Evolutionary conservation across 208 protist species (phyloP), one percentile per base, ranked within the genome.

Genomic region (Crithidia acanthocephali): DNA sequence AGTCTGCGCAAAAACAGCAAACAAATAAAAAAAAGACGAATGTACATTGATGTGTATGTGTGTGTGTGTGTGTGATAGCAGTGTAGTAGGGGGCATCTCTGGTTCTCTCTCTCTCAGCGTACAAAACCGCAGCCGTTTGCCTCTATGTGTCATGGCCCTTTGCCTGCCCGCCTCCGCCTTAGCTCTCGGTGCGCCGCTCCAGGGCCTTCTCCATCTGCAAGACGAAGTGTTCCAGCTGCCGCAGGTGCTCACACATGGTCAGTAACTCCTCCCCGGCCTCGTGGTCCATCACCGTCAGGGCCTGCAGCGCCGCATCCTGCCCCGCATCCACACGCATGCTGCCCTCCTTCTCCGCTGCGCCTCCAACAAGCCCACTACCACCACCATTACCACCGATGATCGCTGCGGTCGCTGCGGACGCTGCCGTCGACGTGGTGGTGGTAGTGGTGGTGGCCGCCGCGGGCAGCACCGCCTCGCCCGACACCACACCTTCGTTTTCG

Each of bases 221-320:
- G 27, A 80, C 68, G 45, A 70, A 68, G 28, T 68, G 52, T 33
- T 76, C 68, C 16, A 78, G 58, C 57, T 79, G 78, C 20, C 68
- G 72, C 44, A 76, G 64, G 47, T 79, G 78, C 55, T 79, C 72
- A 9, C 61, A 25, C 23, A 74, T 40, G 16, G 71, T 65, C 40
- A 62, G 6, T 20, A 72, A 58, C 47, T 73, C 78, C 22, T 72
- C 70, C 42, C 4, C 53, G 10, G 79, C 67, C 68, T 80, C 73
- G 7, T 58, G 51, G 64, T 80, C 59, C 66, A 85, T 69, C 63
- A 76, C 66, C 42, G 67, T 48, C 20, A 81, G 57, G 32, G 76
- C 28, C 40, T 59, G 48, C 37, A 64, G 45, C 55, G 56, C 53
- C 8, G 59, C 48, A 32, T 53, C 68, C 47, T 53, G 52, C 25